Evolutionary conservation across 2,329 filamentous ascomycete genomes (phyloP), one percentile per base, ranked within the genome.

Genomic region (Arthroderma sp.): DNA sequence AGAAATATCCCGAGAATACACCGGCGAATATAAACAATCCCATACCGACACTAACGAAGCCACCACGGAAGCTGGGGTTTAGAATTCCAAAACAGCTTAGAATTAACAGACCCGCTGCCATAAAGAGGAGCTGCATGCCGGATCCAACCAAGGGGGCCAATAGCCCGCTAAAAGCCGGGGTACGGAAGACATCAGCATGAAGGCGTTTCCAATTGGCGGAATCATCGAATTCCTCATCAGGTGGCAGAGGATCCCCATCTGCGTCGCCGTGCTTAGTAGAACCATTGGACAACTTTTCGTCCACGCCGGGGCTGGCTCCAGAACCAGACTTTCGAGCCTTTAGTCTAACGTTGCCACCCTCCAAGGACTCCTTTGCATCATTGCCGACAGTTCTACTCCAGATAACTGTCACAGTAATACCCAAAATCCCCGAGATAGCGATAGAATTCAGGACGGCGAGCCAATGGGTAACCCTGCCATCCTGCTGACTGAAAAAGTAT

Each of bases 31-130:
- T 72, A 61, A 93, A 94, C 15, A 94, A 71, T 1, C 84, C 85
- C 28, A 88, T 72, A 5, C 83, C 85, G 36, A 91, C 84, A 55
- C 83, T 89, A 58, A 91, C 75, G 61, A 93, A 94, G 1, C 86
- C 85, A 47, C 86, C 86, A n/a, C 86, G 80, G 70, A 87, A 91
- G 60, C 82, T 87, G 2, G 86, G 86, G 56, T 93, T 93, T 45
- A 93, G 63, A 2, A 93, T 63, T 4, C 86, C 86, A 30, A 91
- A 63, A 46, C 82, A 83, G 57, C 82, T 84, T 28, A 89, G 69
- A 4, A 80, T 58, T 7, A 89, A 71, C 3, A 93, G 70, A 1
- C 84, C 83, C 34, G 79, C 64, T 1, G 79, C 75, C 81, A 91
- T 87, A 62, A 89, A 87, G 7, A 93, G 70, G 1, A 94, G 72